Evolutionary conservation across 2,329 filamentous ascomycete genomes (phyloP).

Genomic region (Myriangium duriaei): DNA sequence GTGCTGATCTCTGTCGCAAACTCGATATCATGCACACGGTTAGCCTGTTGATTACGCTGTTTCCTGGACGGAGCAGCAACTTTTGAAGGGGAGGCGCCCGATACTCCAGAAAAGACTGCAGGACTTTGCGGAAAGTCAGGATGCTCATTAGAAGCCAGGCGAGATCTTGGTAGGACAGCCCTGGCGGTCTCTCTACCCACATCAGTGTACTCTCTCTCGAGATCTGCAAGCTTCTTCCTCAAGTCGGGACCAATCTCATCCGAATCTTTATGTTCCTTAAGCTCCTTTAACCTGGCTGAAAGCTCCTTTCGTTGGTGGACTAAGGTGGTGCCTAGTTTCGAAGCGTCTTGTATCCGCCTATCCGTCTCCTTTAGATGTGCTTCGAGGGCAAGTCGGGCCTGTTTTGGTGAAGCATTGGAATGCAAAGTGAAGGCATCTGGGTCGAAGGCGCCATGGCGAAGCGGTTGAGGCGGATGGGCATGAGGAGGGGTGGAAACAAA

Average conservation of each 20-base stretch:
- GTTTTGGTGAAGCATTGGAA: constrained; percentile 62
- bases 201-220: constrained; percentile 93
- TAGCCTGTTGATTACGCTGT: constrained; percentile 78
- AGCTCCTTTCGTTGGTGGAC: constrained; percentile 79
- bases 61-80: constrained; percentile 76
- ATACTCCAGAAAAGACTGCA: constrained; percentile 61
- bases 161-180: constrained; percentile 71
- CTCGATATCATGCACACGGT: constrained; percentile 86
- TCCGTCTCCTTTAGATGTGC: constrained; percentile 89
- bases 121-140: constrained; percentile 8
- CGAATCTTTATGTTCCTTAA: constrained; percentile 65
- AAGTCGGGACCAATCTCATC: constrained; percentile 68
- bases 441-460: constrained; percentile 76
- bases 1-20: constrained; percentile 98
- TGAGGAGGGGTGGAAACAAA: constrained; percentile 28
- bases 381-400: constrained; percentile 78
- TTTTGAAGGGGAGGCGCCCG: constrained; percentile 78
- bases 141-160: constrained; percentile 36
- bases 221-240: constrained; percentile 66
- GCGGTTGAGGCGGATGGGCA: constrained; percentile 28
- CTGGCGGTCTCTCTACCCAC: constrained; percentile 80
- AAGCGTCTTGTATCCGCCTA: constrained; percentile 79
- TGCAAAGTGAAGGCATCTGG: constrained; percentile 59
- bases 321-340: constrained; percentile 74
- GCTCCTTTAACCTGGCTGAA: constrained; percentile 67